Evolutionary conservation across 1,284 basidiomycete genomes (phyloP).

Genomic region (Xerocomus amazonicus): DNA sequence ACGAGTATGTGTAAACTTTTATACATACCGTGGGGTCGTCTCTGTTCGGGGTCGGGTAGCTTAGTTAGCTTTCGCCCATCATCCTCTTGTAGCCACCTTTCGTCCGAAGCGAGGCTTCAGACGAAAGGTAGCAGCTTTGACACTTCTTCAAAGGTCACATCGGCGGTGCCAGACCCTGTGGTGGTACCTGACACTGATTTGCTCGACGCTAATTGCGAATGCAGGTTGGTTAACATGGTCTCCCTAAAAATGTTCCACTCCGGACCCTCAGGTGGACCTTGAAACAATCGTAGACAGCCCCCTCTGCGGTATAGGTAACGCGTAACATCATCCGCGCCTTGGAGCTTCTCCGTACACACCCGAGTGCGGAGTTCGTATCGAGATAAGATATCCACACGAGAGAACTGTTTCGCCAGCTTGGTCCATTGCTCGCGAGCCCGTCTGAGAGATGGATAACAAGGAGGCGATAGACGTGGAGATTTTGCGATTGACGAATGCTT

Average conservation of each 20-base stretch:
- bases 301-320: not conserved
- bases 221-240: too few relatives aligned
- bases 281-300: slow-evolving; percentile 3
- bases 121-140: too few relatives aligned
- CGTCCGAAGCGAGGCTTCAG: too few relatives aligned
- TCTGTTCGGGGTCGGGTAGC: too few relatives aligned
- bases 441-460: rapidly evolving
- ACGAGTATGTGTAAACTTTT: too few relatives aligned
- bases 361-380: not conserved
- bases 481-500: not conserved
- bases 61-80: too few relatives aligned
- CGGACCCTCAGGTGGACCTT: not conserved
- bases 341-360: not conserved
- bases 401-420: not conserved
- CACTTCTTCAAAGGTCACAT: not conserved
- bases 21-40: too few relatives aligned
- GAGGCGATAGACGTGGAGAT: not conserved
- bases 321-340: not conserved
- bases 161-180: too few relatives aligned
- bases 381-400: not conserved
- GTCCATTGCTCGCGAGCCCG: not conserved
- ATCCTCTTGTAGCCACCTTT: too few relatives aligned
- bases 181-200: too few relatives aligned
- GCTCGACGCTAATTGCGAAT: too few relatives aligned
- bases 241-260: not conserved